Conservation (phyloP, 2,329 filamentous ascomycete genomes). For the Ophiocordyceps polyrhachis-furcata region DNA sequence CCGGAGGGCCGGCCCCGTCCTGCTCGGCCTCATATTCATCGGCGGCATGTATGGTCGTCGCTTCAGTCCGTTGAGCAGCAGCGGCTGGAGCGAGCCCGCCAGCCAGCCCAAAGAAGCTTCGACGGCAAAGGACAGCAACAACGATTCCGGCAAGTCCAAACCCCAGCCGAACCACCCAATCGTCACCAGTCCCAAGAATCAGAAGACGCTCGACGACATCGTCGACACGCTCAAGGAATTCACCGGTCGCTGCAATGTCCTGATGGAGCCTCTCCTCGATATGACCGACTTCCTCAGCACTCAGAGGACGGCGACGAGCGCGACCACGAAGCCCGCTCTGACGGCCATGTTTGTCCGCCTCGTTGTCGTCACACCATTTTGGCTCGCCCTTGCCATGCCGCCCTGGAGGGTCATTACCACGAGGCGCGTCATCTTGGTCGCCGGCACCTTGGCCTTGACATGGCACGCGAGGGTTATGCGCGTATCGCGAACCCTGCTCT, state of each 20-base stretch:
- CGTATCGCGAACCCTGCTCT: slow-evolving; percentile 72
- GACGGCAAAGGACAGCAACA: slow-evolving; percentile 6
- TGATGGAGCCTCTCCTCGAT: slow-evolving; percentile 73
- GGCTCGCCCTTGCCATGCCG: slow-evolving; percentile 66
- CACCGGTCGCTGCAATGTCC: slow-evolving; percentile 76
- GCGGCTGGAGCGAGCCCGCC: slow-evolving; percentile 43
- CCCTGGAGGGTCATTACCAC: slow-evolving; percentile 76
- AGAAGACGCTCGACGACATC: slow-evolving; percentile 94
- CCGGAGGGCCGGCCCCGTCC: slow-evolving; percentile 62
- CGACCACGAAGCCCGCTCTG: slow-evolving; percentile 75
- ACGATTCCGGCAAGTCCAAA: slow-evolving; percentile 6
- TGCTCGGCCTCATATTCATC: slow-evolving; percentile 64
- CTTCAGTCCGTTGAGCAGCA: slow-evolving; percentile 80
- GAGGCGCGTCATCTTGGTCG: slow-evolving; percentile 60
- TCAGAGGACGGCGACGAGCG: slow-evolving; percentile 74
- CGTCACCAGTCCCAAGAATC: slow-evolving; percentile 49
- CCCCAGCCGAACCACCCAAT: slow-evolving; percentile 35
- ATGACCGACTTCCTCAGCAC: slow-evolving; percentile 89
- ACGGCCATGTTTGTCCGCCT: slow-evolving; percentile 82
- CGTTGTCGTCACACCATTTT: slow-evolving; percentile 70
- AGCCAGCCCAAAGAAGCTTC: slow-evolving; percentile 13
- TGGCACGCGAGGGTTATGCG: slow-evolving; percentile 83
- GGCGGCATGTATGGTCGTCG: slow-evolving; percentile 81
- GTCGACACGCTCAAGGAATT: slow-evolving; percentile 84
- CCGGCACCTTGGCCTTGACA: slow-evolving; percentile 73